Evolutionary conservation across 2,329 filamentous ascomycete species (phyloP), one percentile per base, ranked within the genome.

Genomic region (Pseudocercospora pini-densiflorae): DNA sequence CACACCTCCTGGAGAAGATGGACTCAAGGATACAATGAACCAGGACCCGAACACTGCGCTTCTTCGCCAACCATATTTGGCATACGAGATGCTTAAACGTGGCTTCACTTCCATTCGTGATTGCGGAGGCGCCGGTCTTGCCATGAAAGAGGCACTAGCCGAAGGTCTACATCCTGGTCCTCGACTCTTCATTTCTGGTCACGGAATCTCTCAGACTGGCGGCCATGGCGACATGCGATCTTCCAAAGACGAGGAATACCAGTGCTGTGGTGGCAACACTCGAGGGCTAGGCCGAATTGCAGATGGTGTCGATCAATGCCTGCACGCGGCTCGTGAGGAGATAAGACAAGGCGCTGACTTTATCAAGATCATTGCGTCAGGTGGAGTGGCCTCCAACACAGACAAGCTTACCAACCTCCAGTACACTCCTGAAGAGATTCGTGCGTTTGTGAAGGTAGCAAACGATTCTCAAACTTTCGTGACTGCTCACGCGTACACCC

Each of bases 281-380:
- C 75, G 74, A 0, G 77, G 77, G 5, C 71, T 84, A 0, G 83
- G 82, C 1, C 76, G 81, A 7, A 77, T 88, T 0, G 83, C 81
- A 51, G 85, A 88, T 72, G 85, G 87, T 1, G 85, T 87, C 0
- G 79, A 85, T 0, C 83, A 85, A 53, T 88, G 86, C 68, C 78
- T 86, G 49, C 80, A 81, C 21, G 82, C 79, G 7, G 81, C 83
- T 0, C 80, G 87, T 2, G 85, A 88, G 60, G 83, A 88, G 72
- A 74, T 89, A 0, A 79, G 87, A 2, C 79, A 77, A 8, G 87
- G 87, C 1, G 84, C 85, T 0, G 85, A 89, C 71, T 88, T 89
- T 70, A 82, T 89, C 75, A 89, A 89, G 75, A 86, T 89, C 68
- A 88, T 88, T n/a, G n/a, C n/a, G n/a, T n/a, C n/a, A n/a, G 87